These are phyloP conservation scores for Populus deltoides DNA, from an alignment of 345 rosid genomes.

Conservation along the genomic window DNA sequence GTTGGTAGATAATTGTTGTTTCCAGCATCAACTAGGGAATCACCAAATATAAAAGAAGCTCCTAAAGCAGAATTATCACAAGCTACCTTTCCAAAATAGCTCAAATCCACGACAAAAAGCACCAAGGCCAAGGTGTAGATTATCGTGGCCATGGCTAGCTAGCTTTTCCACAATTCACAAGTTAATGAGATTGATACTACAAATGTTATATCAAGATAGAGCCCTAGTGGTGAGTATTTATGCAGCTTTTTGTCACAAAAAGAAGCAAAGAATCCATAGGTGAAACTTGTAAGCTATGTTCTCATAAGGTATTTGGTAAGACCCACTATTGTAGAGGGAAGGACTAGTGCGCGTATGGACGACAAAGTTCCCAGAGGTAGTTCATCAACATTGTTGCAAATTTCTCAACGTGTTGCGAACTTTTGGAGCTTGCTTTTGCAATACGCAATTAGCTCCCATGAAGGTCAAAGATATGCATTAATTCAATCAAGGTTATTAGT, in stretches of 20 bases:
- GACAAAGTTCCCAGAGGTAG: slow-evolving; percentile 25
- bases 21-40: slow-evolving; percentile 86
- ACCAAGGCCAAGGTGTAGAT: slow-evolving; percentile 9
- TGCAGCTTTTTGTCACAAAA: background rate
- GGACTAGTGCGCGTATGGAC: background rate
- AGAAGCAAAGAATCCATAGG: background rate
- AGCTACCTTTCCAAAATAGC: slow-evolving; percentile 17
- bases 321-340: slow-evolving; percentile 11
- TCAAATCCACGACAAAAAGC: slow-evolving; percentile 8
- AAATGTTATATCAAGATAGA: background rate
- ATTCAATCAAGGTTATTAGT: background rate
- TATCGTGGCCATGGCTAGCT: slow-evolving; percentile 19
- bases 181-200: background rate
- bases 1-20: slow-evolving; percentile 79
- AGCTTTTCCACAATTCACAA: background rate
- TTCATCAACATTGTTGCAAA: slow-evolving; percentile 32
- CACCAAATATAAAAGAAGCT: slow-evolving; percentile 80
- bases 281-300: slow-evolving; percentile 35
- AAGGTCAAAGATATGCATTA: slow-evolving; percentile 9
- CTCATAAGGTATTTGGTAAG: slow-evolving; percentile 39
- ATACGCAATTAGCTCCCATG: slow-evolving; percentile 10
- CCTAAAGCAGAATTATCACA: slow-evolving; percentile 25
- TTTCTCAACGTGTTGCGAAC: slow-evolving; percentile 23
- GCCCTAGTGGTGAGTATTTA: background rate
- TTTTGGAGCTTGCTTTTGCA: slow-evolving; percentile 22